A percentile compares a stretch with the other conserved stretches of the same genome.
phyloP scores from a whole-genome alignment of 176 grass and related monocot species.

The Poa annua region DNA sequence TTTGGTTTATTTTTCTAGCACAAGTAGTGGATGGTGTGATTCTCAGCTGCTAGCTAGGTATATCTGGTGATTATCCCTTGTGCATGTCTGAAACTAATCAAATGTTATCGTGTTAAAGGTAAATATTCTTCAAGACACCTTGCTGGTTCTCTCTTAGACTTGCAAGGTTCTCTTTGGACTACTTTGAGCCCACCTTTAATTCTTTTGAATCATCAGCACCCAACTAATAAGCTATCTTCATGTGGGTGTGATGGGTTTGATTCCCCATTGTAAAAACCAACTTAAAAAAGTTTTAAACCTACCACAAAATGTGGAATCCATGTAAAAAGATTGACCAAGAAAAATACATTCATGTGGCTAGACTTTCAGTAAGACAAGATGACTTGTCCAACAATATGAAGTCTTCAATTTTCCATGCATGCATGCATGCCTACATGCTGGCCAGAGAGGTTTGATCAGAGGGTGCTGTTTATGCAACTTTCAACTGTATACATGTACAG shows the following conservation, averaged over 20 bases:
- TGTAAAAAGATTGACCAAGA: conserved; percentile 11
- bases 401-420: background rate
- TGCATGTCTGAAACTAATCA: conserved; percentile 39
- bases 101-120: conserved; percentile 52
- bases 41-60: conserved; percentile 53
- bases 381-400: conserved; percentile 31
- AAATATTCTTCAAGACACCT: conserved; percentile 66
- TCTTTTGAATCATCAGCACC: conserved; percentile 50
- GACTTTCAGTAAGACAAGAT: conserved; percentile 27
- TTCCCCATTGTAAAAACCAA: conserved; percentile 35
- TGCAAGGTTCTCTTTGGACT: conserved; percentile 63
- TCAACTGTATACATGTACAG: background rate
- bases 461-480: background rate
- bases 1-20: conserved; percentile 49
- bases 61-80: conserved; percentile 76
- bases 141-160: conserved; percentile 61
- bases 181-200: conserved; percentile 59
- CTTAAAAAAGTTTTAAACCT: conserved; percentile 33
- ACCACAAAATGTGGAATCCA: conserved; percentile 30
- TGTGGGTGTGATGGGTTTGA: conserved; percentile 26
- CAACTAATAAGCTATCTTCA: conserved; percentile 39
- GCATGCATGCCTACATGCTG: background rate
- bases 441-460: background rate
- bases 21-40: conserved; percentile 49
- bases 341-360: conserved; percentile 12